phyloP scores from a whole-genome alignment of 176 grass and related monocot genomes.

The Lolium multiflorum region DNA sequence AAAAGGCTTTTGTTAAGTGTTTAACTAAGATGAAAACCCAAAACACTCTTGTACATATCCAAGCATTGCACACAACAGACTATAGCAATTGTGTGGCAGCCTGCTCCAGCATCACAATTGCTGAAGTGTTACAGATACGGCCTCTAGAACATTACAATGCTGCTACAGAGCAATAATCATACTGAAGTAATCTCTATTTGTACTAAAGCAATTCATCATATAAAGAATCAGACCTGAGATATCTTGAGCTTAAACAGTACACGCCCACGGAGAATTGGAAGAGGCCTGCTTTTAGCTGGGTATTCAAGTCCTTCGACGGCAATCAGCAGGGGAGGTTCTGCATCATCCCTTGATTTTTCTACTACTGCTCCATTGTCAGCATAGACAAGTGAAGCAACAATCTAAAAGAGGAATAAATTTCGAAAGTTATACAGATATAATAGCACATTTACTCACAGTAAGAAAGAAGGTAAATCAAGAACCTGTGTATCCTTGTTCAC shows the following conservation, averaged over 20 bases:
- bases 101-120: background rate
- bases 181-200: conserved; percentile 17
- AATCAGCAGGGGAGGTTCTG: conserved; percentile 83
- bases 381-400: conserved; percentile 86
- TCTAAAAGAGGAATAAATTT: conserved; percentile 57
- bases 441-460: conserved; percentile 3
- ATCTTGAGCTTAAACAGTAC: conserved; percentile 94
- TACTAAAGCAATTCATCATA: conserved; percentile 12
- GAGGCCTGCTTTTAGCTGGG: conserved; percentile 72
- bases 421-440: conserved; percentile 24
- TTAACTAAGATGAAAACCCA: conserved; percentile 8
- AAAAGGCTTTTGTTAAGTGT: background rate
- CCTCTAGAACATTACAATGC: background rate
- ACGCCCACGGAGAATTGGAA: conserved; percentile 72
- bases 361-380: conserved; percentile 80
- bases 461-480: conserved; percentile 29
- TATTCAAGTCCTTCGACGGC: conserved; percentile 91
- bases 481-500: conserved; percentile 81
- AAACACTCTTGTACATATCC: background rate
- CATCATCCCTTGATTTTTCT: conserved; percentile 87
- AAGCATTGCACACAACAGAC: background rate
- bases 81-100: background rate
- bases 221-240: conserved; percentile 69
- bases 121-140: background rate
- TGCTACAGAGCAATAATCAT: conserved; percentile 16